Percentiles rank a stretch among this genome's conserved stretches.
Evolutionary conservation across 1,139 yeast species (phyloP).

Genomic region (Chernovozyma sophiae-reginae): DNA sequence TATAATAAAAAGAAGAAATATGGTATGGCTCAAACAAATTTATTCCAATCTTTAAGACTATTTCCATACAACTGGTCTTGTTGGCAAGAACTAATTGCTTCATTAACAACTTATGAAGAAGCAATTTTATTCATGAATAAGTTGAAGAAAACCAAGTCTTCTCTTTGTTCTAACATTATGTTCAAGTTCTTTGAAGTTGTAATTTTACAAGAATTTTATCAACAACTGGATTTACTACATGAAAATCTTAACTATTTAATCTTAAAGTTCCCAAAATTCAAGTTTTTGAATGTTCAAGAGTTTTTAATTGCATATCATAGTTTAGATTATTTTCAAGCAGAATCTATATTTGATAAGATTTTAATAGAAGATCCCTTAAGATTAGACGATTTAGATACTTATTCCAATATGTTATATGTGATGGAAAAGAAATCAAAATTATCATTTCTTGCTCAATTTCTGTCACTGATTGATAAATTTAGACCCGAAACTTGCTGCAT

Average conservation of each 20-base stretch:
- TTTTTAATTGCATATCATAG: conserved; percentile 79
- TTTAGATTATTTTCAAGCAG: conserved; percentile 78
- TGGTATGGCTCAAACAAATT: conserved; percentile 52
- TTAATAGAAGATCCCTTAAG: conserved; percentile 78
- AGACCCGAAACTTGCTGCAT: conserved; percentile 95
- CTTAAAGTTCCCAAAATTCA: conserved; percentile 62
- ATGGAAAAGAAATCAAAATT: conserved; percentile 86
- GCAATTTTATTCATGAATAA: conserved; percentile 46
- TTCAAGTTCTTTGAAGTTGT: conserved; percentile 65
- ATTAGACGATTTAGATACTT: conserved; percentile 85
- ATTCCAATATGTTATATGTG: conserved; percentile 89
- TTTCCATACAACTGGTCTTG: conserved; percentile 93
- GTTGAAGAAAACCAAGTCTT: conserved; percentile 20
- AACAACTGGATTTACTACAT: conserved; percentile 51
- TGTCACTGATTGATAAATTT: conserved; percentile 77
- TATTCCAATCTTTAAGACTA: conserved; percentile 53
- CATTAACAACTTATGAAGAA: conserved; percentile 63
- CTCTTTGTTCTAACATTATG: conserved; percentile 43
- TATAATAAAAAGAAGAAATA: conserved; percentile 60
- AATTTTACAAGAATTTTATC: conserved; percentile 76
- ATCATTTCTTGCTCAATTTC: conserved; percentile 82
- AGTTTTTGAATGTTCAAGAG: conserved; percentile 72
- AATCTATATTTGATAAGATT: conserved; percentile 70
- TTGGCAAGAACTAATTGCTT: conserved; percentile 77
- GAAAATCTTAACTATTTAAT: conserved; percentile 46